Percentiles rank a stretch among this genome's conserved stretches.
Evolutionary conservation across 805 yeast genomes (phyloP).

Genomic region (Candida ficus): DNA sequence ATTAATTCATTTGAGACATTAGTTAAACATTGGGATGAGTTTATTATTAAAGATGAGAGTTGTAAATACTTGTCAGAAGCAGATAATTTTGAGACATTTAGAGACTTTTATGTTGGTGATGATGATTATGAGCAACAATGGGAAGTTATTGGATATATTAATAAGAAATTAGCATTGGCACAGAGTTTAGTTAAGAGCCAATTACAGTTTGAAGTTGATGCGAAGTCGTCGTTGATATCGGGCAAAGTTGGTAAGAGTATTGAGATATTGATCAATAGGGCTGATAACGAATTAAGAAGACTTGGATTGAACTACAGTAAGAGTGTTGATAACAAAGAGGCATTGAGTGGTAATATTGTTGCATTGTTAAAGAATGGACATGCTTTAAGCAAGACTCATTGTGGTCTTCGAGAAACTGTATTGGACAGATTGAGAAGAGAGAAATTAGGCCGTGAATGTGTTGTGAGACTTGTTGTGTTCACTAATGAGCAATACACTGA

Average conservation of each 20-base stretch:
- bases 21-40: constrained; percentile 8
- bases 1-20: constrained; percentile 7
- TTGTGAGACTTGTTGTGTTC: constrained; percentile 17
- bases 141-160: constrained; percentile 11
- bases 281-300: constrained; percentile 22
- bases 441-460: constrained; percentile 20
- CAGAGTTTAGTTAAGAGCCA: constrained; percentile 16
- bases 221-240: constrained; percentile 16
- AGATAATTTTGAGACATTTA: constrained; percentile 14
- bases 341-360: constrained; percentile 13
- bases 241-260: constrained; percentile 17
- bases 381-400: constrained; percentile 17
- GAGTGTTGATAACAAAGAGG: constrained; percentile 11
- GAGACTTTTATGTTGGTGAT: neutral
- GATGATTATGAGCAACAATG: constrained; percentile 11
- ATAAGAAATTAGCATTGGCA: constrained; percentile 15
- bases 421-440: constrained; percentile 18
- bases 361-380: constrained; percentile 22
- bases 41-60: neutral
- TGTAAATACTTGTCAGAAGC: constrained; percentile 15
- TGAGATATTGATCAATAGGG: constrained; percentile 20
- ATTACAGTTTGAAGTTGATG: constrained; percentile 9
- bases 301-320: neutral
- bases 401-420: constrained; percentile 22
- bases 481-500: constrained; percentile 12